Base-by-base conservation (phyloP, 352 stramenopile species). In the Phytophthora pistaciae region DNA sequence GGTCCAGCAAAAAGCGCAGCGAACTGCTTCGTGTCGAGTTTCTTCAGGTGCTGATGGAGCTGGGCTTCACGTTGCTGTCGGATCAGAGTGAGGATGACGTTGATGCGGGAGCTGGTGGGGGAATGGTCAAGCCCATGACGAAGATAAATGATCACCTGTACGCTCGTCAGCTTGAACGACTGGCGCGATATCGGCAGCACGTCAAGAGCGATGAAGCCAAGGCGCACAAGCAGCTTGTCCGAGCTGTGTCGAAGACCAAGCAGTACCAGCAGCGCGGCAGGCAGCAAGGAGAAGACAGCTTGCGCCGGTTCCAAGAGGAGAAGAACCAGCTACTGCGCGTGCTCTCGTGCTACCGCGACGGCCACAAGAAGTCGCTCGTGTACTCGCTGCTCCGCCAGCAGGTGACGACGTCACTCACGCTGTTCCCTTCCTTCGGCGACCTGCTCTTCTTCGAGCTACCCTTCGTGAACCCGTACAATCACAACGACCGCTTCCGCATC, bases 311-410 rank as follows among this genome's bases (percentile, higher is more conserved):
- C 52, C 74, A 79, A 0, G 78, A 93, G 18, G 81, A 94, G 59
- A 96, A 97, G 76, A 85, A 82, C 5, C 91, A 98, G 57, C 76
- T 96, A 33, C 70, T 98, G 48, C 89, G 92, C 33, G 80, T 98
- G 36, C 80, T 98, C 13, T 85, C 91, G 18, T 96, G 96, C 76
- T 98, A 98, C 76, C 90, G 95, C 57, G 95, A 99, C 60, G 93
- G 94, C 7, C 90, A 98, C 63, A 99, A 99, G 74, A 97, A 98
- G 57, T 85, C 88, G n/a, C 84, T 99, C 44, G 89, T 98, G 57
- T 92, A 96, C 56, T 82, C 82, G n/a, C 77, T 99, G 25, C 77
- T 98, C 25, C 85, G 90, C 13, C 83, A 96, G 36, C 94, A 94
- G 63, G 88, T 98, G 64, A 98, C 93, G 9, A 96, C 83, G 8